phyloP scores from a whole-genome alignment of 2,329 filamentous ascomycete genomes.

The Trichophyton simii region DNA sequence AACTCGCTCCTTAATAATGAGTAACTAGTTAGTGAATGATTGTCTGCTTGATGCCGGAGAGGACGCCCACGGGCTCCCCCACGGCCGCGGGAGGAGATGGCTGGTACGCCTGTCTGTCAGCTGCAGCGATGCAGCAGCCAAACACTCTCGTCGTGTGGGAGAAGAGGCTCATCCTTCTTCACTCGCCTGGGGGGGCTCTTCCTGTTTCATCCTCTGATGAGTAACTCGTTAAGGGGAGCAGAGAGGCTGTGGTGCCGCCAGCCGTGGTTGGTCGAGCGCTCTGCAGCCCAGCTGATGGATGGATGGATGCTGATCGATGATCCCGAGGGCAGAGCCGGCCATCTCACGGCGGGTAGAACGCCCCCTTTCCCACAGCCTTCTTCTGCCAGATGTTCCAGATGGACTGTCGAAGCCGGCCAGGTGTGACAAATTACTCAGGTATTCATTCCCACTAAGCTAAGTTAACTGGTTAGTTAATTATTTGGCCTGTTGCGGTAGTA shows the following conservation, averaged over 20 bases:
- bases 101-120: background rate
- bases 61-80: background rate
- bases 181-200: background rate
- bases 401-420: background rate
- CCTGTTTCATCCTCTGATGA: background rate
- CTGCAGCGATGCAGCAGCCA: background rate
- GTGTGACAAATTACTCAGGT: background rate
- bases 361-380: background rate
- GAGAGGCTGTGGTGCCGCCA: background rate
- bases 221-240: background rate
- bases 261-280: background rate
- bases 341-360: background rate
- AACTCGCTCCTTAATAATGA: too few relatives aligned
- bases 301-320: background rate
- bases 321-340: background rate
- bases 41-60: too few relatives aligned
- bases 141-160: background rate
- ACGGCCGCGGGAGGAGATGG: background rate
- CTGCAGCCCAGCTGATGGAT: background rate
- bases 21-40: background rate
- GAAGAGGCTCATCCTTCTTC: background rate
- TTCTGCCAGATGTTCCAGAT: background rate
- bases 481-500: background rate
- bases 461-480: too few relatives aligned
- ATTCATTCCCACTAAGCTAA: too few relatives aligned